Evolutionary conservation across 2,329 filamentous ascomycete species (phyloP).

Genomic region (Diaporthe humulicola): DNA sequence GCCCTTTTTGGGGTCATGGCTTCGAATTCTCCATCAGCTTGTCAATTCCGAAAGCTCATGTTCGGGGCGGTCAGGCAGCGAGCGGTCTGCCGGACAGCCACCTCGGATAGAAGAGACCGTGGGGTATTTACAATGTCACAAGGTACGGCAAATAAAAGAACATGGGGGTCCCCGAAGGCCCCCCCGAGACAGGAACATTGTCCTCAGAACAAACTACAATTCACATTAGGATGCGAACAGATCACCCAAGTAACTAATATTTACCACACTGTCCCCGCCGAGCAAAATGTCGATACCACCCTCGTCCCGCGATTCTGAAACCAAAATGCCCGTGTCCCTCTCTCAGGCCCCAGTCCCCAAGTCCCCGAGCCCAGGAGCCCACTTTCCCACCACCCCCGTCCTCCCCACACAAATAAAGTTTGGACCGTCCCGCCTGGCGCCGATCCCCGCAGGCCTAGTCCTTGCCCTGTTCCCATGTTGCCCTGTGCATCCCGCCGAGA

Average conservation of each 20-base stretch:
- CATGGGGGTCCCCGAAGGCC: neutral
- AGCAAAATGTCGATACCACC: slow-evolving; percentile 13
- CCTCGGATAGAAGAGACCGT: neutral
- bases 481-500: slow-evolving; percentile 32
- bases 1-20: neutral
- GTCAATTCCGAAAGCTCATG: neutral
- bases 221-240: slow-evolving; percentile 2
- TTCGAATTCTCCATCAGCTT: slow-evolving; percentile 14
- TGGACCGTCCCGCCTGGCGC: slow-evolving; percentile 33
- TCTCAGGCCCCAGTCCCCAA: slow-evolving; percentile 1
- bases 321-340: slow-evolving; percentile 15
- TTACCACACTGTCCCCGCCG: slow-evolving; percentile 1
- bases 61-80: neutral
- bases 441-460: slow-evolving; percentile 37
- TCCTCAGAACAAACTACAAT: slow-evolving; percentile 17
- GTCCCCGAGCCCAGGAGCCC: neutral
- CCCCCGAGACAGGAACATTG: neutral
- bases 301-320: slow-evolving; percentile 24
- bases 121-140: neutral
- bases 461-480: slow-evolving; percentile 34
- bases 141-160: neutral
- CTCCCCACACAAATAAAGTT: slow-evolving; percentile 32
- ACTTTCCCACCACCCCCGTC: neutral
- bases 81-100: slow-evolving; percentile 1
- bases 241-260: neutral